Conservation (phyloP, 805 yeast species). For the Jamesozyma jinghongensis region DNA sequence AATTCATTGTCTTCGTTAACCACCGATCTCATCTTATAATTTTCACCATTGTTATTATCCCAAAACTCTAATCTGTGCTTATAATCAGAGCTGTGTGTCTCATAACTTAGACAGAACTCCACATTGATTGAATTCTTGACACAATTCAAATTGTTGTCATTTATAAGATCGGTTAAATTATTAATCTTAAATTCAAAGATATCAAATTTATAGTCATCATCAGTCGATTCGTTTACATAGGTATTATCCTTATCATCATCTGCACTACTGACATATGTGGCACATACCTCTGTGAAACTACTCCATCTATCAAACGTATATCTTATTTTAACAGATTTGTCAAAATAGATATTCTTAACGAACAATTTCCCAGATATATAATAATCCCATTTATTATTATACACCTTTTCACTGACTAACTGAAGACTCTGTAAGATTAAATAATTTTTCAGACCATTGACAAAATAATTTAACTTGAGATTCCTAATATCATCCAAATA, state of each 20-base stretch:
- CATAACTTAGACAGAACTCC: constrained; percentile 26
- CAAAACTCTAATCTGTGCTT: constrained; percentile 16
- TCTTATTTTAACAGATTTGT: constrained; percentile 57
- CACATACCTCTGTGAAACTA: constrained; percentile 35
- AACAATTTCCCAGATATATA: constrained; percentile 63
- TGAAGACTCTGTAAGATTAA: constrained; percentile 18
- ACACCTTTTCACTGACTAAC: constrained; percentile 7
- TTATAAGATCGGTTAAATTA: constrained; percentile 9
- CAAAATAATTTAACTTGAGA: constrained; percentile 21
- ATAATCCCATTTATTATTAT: constrained; percentile 4
- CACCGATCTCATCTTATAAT: constrained; percentile 19
- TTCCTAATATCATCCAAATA: constrained; percentile 15
- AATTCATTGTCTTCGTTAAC: background rate
- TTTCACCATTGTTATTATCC: constrained; percentile 25
- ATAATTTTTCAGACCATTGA: constrained; percentile 14
- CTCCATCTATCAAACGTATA: constrained; percentile 77
- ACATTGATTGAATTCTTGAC: constrained; percentile 6
- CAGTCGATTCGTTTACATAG: background rate
- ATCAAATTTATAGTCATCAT: constrained; percentile 13
- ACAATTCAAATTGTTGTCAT: constrained; percentile 6
- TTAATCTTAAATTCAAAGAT: constrained; percentile 23
- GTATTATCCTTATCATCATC: constrained; percentile 13
- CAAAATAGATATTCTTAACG: constrained; percentile 63
- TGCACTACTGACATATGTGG: constrained; percentile 13
- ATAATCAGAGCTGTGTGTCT: constrained; percentile 10